Conservation (phyloP, 768 basidiomycete species). For the Pilatotrama ljubarskyi region DNA sequence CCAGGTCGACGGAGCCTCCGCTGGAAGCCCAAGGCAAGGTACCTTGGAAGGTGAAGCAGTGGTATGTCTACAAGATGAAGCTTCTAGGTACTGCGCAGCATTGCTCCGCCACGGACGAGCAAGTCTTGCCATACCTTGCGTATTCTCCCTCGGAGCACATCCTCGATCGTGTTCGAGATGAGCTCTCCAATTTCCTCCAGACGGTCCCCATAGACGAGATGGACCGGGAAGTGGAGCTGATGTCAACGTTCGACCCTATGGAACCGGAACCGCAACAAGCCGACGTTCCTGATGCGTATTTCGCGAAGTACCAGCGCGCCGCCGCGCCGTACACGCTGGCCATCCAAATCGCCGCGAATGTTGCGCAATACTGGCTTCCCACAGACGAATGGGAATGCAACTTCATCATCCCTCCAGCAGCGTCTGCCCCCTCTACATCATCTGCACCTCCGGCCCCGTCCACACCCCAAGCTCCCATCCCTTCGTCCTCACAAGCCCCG, state of each 20-base stretch:
- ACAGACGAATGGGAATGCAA: constrained; percentile 74
- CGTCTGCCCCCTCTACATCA: not conserved
- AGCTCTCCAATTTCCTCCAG: constrained; percentile 17
- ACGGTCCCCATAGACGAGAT: constrained; percentile 21
- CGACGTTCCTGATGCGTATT: not conserved
- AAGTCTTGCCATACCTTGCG: constrained; percentile 76
- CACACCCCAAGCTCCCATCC: not conserved
- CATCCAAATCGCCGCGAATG: constrained; percentile 63
- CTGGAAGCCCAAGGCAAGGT: constrained; percentile 24
- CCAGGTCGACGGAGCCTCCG: constrained; percentile 10
- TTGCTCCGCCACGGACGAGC: constrained; percentile 50
- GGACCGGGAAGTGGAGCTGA: constrained; percentile 27
- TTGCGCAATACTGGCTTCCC: constrained; percentile 68
- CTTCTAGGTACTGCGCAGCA: constrained; percentile 58
- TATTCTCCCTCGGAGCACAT: constrained; percentile 56
- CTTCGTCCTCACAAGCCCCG: not conserved
- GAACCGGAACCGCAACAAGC: not conserved
- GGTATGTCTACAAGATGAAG: constrained; percentile 64
- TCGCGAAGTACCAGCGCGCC: constrained; percentile 48
- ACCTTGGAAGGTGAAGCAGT: constrained; percentile 63
- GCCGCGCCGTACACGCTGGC: constrained; percentile 68
- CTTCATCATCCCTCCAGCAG: constrained; percentile 38
- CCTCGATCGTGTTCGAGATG: constrained; percentile 35
- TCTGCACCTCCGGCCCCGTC: not conserved
- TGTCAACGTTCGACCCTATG: constrained; percentile 56